Evolutionary conservation across 208 protist genomes (phyloP), one percentile per base, ranked within the genome.

Genomic region (Endotrypanum monterogeii): DNA sequence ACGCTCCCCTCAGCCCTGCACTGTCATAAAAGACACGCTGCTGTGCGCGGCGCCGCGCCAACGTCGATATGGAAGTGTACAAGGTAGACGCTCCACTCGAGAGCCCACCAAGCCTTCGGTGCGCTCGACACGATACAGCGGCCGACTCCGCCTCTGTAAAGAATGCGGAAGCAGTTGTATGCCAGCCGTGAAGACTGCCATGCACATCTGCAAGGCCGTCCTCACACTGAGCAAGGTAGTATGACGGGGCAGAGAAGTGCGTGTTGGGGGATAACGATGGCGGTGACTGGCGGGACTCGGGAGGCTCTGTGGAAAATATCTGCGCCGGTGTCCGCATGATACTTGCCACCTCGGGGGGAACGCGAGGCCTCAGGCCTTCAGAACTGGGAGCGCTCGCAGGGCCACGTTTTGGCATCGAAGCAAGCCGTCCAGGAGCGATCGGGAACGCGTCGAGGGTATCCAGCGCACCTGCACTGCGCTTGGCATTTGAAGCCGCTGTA

Each of bases 151-250:
- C 44, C 20, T 8, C 58, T 7, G 51, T 25, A 46, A 74, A 83
- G 48, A 78, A 78, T 30, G 78, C 78, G 9, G 73, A 83, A 1
- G 70, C 71, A 20, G 70, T 54, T 16, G 50, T 48, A 71, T 80
- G 76, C 76, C 76, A 80, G 0, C 60, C 63, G 14, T 30, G 67
- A 52, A 51, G 39, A 6, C 35, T 67, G 72, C 52, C 57, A 4
- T 48, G 20, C 2, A 73, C 72, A 55, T 78, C 78, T 7, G 65
- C n/a, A 23, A 80, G 55, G 18, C 76, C 76, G 50, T 80, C 70
- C 25, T 76, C 70, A 50, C 70, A 80, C 56, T 76, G 76, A 7
- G 76, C 76, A 6, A 46, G 76, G 63, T 80, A 80, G 76, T 75
- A 80, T 23, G 76, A 44, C 3, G 67, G 67, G 14, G 72, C 1